Evolutionary conservation across 306 rosid genomes (phyloP).

Genomic region (Pterocarpus santalinus): DNA sequence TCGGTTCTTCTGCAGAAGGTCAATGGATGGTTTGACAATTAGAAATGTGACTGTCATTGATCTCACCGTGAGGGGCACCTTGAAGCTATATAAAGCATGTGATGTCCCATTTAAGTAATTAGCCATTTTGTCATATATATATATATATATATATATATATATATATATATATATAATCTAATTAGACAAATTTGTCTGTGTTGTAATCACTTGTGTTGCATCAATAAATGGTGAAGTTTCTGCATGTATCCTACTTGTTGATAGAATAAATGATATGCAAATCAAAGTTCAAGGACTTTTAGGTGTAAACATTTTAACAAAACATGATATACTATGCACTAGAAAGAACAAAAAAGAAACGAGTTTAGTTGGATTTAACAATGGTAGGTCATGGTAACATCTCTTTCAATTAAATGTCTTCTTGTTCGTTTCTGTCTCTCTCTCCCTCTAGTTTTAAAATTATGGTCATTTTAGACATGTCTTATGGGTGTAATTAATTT

Average conservation of each 20-base stretch:
- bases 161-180: background rate
- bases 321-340: conserved; percentile 23
- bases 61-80: background rate
- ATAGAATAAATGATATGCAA: background rate
- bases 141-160: too few species aligned
- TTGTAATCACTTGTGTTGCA: background rate
- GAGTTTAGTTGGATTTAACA: conserved; percentile 18
- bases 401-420: background rate
- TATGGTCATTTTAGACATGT: conserved; percentile 21
- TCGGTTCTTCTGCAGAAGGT: conserved; percentile 10
- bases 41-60: conserved; percentile 3
- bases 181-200: background rate
- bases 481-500: background rate
- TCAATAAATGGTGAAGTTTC: background rate
- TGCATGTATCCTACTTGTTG: background rate
- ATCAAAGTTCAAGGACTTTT: conserved; percentile 9
- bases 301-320: conserved; percentile 1
- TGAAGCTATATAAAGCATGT: conserved; percentile 30
- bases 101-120: background rate
- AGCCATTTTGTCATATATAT: background rate
- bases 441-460: background rate
- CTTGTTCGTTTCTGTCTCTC: background rate
- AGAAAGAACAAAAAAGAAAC: background rate
- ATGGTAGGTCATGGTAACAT: background rate
- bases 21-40: background rate